These are phyloP conservation scores for Murraya koenigii DNA, from an alignment of 345 rosid species.

Conservation along the genomic window DNA sequence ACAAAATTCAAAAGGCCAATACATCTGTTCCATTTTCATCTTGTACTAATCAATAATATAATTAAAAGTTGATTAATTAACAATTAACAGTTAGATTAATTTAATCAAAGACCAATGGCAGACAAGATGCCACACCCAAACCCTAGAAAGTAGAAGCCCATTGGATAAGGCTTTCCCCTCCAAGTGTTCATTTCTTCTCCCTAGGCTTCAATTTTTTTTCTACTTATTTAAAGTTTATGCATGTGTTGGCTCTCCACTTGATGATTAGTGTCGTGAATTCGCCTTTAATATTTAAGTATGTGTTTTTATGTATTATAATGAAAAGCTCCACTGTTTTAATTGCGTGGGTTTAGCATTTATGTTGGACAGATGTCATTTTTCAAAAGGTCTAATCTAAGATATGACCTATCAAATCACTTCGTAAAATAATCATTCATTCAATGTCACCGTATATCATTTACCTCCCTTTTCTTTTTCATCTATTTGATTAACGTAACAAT, in stretches of 20 bases:
- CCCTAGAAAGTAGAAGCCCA: conserved; percentile 45
- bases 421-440: neutral
- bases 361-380: conserved; percentile 13
- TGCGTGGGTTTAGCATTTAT: conserved; percentile 32
- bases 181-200: neutral
- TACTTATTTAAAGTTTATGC: conserved; percentile 17
- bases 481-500: too few species aligned
- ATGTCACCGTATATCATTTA: neutral
- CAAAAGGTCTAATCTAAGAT: neutral
- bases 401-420: neutral
- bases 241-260: conserved; percentile 50
- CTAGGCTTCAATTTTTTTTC: neutral
- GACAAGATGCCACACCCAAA: conserved; percentile 32
- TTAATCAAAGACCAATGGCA: conserved; percentile 23
- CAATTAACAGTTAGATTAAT: conserved; percentile 17
- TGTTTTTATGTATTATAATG: conserved; percentile 1
- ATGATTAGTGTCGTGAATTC: conserved; percentile 40
- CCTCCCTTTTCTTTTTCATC: too few species aligned
- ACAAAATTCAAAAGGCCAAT: neutral
- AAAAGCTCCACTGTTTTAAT: conserved; percentile 18
- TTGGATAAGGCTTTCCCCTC: conserved; percentile 34
- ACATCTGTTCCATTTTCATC: conserved; percentile 23
- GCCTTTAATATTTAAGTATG: conserved; percentile 13
- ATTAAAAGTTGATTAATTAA: neutral
- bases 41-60: conserved; percentile 22